A percentile compares a stretch with the other conserved stretches of the same genome.
Evolutionary conservation across 2,329 filamentous ascomycete genomes (phyloP).

Genomic region (Chaetomium olivaceum): DNA sequence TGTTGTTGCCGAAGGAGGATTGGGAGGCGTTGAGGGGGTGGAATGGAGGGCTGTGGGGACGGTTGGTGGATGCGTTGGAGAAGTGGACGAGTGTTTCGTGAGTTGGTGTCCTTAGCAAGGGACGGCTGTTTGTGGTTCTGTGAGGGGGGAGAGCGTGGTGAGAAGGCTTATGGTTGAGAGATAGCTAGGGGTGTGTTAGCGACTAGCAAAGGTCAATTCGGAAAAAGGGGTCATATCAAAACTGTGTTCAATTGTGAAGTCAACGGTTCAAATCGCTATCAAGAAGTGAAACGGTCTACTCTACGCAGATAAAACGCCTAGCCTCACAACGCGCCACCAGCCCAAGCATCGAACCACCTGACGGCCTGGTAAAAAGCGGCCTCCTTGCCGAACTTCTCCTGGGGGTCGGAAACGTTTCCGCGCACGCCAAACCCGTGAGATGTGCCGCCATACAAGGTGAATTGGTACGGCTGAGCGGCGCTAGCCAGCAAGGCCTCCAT

Average conservation of each 20-base stretch:
- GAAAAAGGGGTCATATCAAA: no score
- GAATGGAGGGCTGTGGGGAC: slow-evolving; percentile 53
- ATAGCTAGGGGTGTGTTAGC: no score
- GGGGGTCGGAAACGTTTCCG: slow-evolving; percentile 4
- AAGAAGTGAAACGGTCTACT: neutral
- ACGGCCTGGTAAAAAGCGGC: slow-evolving; percentile 15
- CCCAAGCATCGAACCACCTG: slow-evolving; percentile 18
- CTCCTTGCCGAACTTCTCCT: slow-evolving; percentile 15
- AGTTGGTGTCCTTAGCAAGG: no score
- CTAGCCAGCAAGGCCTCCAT: slow-evolving; percentile 4
- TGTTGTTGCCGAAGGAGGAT: slow-evolving; percentile 41
- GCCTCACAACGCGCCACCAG: slow-evolving; percentile 11
- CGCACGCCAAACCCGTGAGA: slow-evolving; percentile 14
- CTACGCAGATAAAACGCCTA: neutral
- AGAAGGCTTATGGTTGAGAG: no score
- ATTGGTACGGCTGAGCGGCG: slow-evolving; percentile 9
- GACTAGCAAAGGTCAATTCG: no score
- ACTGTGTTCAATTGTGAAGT: neutral
- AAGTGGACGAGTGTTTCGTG: neutral
- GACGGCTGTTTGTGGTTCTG: no score
- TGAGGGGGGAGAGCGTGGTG: no score
- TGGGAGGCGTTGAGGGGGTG: slow-evolving; percentile 45
- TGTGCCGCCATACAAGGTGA: slow-evolving; percentile 11
- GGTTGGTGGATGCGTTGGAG: slow-evolving; percentile 49
- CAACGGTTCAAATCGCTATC: neutral